Evolutionary conservation across 352 stramenopile species (phyloP), one percentile per base, ranked within the genome.

Genomic region (Phytopythium delawarense): DNA sequence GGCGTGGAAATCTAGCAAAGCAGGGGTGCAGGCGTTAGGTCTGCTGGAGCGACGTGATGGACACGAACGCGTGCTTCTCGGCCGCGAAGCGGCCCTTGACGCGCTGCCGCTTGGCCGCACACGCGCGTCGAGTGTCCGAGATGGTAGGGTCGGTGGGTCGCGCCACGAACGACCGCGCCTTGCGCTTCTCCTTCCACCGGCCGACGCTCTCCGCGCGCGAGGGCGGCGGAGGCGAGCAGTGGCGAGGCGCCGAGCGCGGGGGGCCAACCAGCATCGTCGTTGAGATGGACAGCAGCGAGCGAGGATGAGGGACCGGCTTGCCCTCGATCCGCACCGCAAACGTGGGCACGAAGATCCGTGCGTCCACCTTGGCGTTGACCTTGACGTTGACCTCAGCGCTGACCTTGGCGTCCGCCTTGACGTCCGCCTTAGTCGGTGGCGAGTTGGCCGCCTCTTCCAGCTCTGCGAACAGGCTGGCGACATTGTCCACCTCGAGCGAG

Each of bases 41-140:
- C 23, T 59, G 66, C 75, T 89, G 80, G 51, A 89, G 68, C 35
- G 71, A 62, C n/a, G 78, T 89, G 60, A 89, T 87, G 40, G 80
- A 79, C 40, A 90, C 72, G 58, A 90, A 90, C 7, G 67, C 58
- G 54, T 71, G 66, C 53, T 84, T 74, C 58, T 88, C 76, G 20
- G 66, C 64, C 51, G 75, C 69, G 57, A 89, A 89, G 58, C 80
- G 80, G 57, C 80, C 80, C 35, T 85, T 89, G 32, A 89, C 80
- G 42, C 78, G 78, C 42, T 84, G 76, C 12, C 80, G 76, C 67
- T 88, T 90, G 45, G 80, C 70, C 12, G 78, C 78, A n/a, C 75
- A 82, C 15, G 77, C 75, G 4, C 80, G 80, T 37, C 80, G 74
- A 21, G 70, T 81, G 61, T 83, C 69, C 20, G 76, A 87, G 30